phyloP scores from a whole-genome alignment of 352 stramenopile genomes.

The Pythium aristosporum region DNA sequence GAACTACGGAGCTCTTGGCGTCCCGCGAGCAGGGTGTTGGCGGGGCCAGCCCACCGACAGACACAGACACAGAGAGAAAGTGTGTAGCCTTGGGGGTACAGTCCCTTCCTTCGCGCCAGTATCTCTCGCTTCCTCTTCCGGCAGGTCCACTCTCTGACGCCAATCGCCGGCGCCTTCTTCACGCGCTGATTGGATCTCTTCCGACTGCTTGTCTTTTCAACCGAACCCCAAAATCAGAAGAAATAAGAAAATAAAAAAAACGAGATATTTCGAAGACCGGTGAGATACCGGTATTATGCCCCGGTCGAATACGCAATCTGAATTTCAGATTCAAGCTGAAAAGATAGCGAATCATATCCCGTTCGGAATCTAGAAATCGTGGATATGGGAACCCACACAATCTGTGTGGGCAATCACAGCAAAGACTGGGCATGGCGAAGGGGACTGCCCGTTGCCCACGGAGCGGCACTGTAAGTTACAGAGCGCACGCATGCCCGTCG shows the following conservation, averaged over 20 bases:
- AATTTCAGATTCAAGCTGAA: too few relatives aligned
- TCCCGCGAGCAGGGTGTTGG: neutral
- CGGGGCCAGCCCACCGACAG: too few relatives aligned
- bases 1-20: neutral
- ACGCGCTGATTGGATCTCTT: slow-evolving; percentile 6
- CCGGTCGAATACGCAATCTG: too few relatives aligned
- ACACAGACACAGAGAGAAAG: too few relatives aligned
- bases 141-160: slow-evolving; percentile 17
- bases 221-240: neutral
- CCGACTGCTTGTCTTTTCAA: slow-evolving; percentile 6
- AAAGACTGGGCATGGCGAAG: neutral
- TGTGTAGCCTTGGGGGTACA: neutral
- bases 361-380: too few relatives aligned
- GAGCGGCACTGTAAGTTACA: neutral
- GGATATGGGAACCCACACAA: too few relatives aligned
- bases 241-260: neutral
- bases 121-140: neutral
- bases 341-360: too few relatives aligned
- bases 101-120: neutral
- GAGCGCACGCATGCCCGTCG: too few relatives aligned
- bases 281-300: neutral
- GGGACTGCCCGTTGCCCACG: neutral
- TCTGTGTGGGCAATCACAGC: neutral
- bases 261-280: neutral
- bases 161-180: neutral